These are phyloP conservation scores for Lepidium campestre DNA, from an alignment of 441 rosid genomes.

Conservation along the genomic window DNA sequence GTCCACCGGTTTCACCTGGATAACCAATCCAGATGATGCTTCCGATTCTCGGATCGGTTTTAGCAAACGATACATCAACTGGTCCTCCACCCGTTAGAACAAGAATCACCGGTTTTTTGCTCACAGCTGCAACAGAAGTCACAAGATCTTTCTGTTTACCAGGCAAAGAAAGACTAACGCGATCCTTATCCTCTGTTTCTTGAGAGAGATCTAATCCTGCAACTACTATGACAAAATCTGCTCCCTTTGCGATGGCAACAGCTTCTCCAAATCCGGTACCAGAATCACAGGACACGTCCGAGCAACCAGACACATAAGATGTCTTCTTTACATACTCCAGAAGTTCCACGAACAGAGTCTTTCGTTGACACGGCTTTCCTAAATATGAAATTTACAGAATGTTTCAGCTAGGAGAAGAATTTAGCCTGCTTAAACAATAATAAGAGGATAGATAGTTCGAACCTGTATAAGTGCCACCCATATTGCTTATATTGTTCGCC, in stretches of 20 bases:
- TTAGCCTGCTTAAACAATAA: neutral
- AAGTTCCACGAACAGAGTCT: constrained; percentile 54
- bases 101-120: constrained; percentile 49
- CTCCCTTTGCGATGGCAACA: constrained; percentile 37
- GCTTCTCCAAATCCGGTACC: constrained; percentile 41
- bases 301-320: constrained; percentile 53
- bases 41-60: constrained; percentile 38
- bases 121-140: constrained; percentile 41
- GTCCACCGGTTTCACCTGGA: constrained; percentile 73
- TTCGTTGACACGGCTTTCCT: constrained; percentile 72
- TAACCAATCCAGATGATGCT: constrained; percentile 70
- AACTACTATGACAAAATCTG: constrained; percentile 45
- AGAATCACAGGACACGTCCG: constrained; percentile 43
- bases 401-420: constrained; percentile 2
- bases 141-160: constrained; percentile 58
- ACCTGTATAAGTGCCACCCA: constrained; percentile 65
- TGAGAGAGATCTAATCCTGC: constrained; percentile 59
- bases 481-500: constrained; percentile 40
- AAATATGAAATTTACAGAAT: neutral
- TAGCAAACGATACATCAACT: constrained; percentile 55
- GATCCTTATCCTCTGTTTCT: constrained; percentile 62
- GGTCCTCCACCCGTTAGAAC: constrained; percentile 76
- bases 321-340: constrained; percentile 39
- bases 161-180: constrained; percentile 59
- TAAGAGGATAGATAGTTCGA: neutral